Base-by-base conservation (phyloP, 495 filamentous ascomycete species). In the Annulohypoxylon maeteangense region DNA sequence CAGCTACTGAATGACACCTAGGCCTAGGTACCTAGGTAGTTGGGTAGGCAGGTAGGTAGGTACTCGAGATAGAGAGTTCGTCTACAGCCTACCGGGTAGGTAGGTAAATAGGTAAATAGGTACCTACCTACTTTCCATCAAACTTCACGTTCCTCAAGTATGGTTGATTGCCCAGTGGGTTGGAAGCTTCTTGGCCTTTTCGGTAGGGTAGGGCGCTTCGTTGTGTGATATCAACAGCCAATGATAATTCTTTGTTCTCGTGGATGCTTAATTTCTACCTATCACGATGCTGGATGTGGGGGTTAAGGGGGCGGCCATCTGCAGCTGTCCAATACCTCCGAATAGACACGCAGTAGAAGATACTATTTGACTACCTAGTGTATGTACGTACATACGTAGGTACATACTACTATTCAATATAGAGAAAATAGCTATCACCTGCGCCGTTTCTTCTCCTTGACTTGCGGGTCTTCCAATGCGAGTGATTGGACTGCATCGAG, bases 171-270 rank as follows among this genome's bases (percentile, higher is more conserved):
- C n/a, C n/a, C n/a, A n/a, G n/a, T n/a, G 12, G 32, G 27, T 71
- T 66, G 40, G 44, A 31, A 58, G 44, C 20, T 27, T 58, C 27
- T 32, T 31, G 59, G 32, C 7, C 57, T 61, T 73, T 73, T 73
- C 55, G 25, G 70, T 56, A 65, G 70, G 70, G 44, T 73, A 73
- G 48, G 42, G 70, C 70, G 70, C 70, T 73, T 73, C 61, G 40
- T 65, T 65, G 56, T 54, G 61, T 65, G 70, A 73, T 68, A 68
- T 53, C 47, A 20, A 31, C 44, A 29, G 12, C 70, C 70, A 73
- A 73, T 73, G 61, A 14, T 57, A 73, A 68, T 45, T 73, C 65
- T 47, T 11, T 36, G 22, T 57, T 58, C 36, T 51, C 16, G 23
- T 68, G 65, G 56, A 65, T 65, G 51, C 23, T 62, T 42, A 62